Conservation (phyloP, 225 moss, liverwort and hornwort genomes). For the Marchantia paleacea region DNA sequence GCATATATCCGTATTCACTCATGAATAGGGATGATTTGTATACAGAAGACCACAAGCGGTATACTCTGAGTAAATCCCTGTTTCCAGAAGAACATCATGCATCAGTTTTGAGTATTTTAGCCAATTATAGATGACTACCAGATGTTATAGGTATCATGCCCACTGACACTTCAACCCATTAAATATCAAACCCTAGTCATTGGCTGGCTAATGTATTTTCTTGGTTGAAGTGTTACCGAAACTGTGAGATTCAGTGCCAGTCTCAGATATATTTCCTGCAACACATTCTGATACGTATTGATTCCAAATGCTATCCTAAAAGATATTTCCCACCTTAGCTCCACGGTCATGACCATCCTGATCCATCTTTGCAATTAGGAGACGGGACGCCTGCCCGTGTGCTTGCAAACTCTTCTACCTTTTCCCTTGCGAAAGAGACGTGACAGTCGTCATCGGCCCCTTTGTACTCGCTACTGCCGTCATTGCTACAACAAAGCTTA, state of each 20-base stretch:
- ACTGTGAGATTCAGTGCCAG: too few species aligned
- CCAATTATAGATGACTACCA: too few species aligned
- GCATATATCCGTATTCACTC: slow-evolving; percentile 43
- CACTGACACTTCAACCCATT: too few species aligned
- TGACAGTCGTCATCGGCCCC: slow-evolving; percentile 32
- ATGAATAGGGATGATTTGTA: too few species aligned
- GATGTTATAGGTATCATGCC: too few species aligned
- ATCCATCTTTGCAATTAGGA: slow-evolving; percentile 44
- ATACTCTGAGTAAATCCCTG: too few species aligned
- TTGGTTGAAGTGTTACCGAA: too few species aligned
- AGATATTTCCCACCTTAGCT: slow-evolving; percentile 33
- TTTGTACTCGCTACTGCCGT: slow-evolving; percentile 33
- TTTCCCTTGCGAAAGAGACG: slow-evolving; percentile 24
- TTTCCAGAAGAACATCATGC: too few species aligned
- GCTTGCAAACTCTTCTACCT: slow-evolving; percentile 35
- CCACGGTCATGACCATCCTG: slow-evolving; percentile 50
- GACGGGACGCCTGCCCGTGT: slow-evolving; percentile 41
- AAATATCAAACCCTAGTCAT: too few species aligned
- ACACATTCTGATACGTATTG: not conserved
- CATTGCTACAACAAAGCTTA: too few species aligned
- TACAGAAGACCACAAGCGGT: not conserved
- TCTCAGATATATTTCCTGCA: not conserved
- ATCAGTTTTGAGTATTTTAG: too few species aligned
- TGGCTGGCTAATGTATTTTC: too few species aligned
- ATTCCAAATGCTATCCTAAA: not conserved